Base-by-base conservation (phyloP, 441 rosid species). In the Populus hybrid region DNA sequence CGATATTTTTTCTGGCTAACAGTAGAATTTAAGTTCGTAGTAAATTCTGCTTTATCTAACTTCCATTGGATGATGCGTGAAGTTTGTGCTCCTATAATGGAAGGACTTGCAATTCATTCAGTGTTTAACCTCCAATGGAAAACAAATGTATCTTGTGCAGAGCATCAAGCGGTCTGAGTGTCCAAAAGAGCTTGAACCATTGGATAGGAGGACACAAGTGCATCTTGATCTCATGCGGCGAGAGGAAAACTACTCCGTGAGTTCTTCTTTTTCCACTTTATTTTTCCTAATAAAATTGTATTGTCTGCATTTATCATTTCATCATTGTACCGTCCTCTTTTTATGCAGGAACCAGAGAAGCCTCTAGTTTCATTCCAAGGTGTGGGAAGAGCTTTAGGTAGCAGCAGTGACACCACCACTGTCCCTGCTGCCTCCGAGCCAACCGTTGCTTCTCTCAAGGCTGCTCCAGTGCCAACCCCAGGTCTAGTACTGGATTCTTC, bases 141-240 rank as follows among this genome's bases (percentile, higher is more conserved):
- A 74, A 73, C 24, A n/a, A 20, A 11, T 46, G 40, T 24, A 36
- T 65, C 71, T 16, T 28, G 73, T 79, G 82, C 84, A 96, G 99
- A 96, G 98, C 82, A 94, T 96, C 84, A 86, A 85, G 80, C 92
- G 85, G 70, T 94, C 98, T 24, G 99, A 96, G 86, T 96, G 99
- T 80, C 99, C 99, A 4, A 84, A 79, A 78, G 99, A 94, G 92
- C 99, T 96, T 32, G 93, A 90, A 85, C 97, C 97, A 38, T 89
- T 88, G 0, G 94, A 93, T 86, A 85, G 83, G 78, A 91, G 92
- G 84, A 84, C 98, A 10, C 76, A 91, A 21, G 97, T 94, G 71
- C 95, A 92, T 84, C 97, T 94, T 71, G 90, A 92, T 78, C 89
- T 96, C 77, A 90, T 88, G 78, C 88, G 92, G 83, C 88, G 89